Conservation (phyloP, 805 yeast species). For the Suhomyces sp. region DNA sequence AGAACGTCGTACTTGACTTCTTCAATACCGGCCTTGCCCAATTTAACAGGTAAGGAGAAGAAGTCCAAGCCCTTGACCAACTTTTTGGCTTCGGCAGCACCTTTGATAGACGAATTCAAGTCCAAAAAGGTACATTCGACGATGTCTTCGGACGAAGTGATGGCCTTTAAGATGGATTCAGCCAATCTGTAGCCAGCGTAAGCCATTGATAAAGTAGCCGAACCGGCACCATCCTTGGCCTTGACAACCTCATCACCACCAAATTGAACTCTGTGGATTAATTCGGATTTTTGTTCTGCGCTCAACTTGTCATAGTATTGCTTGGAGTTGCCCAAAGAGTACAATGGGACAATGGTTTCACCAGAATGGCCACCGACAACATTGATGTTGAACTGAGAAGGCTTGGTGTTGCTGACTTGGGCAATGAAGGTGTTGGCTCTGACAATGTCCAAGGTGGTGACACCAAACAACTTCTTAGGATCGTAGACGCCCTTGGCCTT, state of each 20-base stretch:
- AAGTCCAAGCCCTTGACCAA: slow-evolving; percentile 44
- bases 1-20: slow-evolving; percentile 55
- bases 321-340: slow-evolving; percentile 45
- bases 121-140: slow-evolving; percentile 53
- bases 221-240: slow-evolving; percentile 92
- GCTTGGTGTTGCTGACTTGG: slow-evolving; percentile 44
- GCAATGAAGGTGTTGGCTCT: slow-evolving; percentile 82
- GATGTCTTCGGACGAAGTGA: slow-evolving; percentile 21
- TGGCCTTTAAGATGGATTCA: slow-evolving; percentile 43
- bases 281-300: slow-evolving; percentile 31
- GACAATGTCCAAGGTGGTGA: slow-evolving; percentile 83
- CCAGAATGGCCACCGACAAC: slow-evolving; percentile 97
- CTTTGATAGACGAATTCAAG: slow-evolving; percentile 48
- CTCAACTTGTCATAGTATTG: slow-evolving; percentile 34
- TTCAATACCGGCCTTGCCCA: slow-evolving; percentile 54
- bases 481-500: slow-evolving; percentile 64
- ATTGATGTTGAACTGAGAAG: slow-evolving; percentile 58
- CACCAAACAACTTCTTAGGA: slow-evolving; percentile 77
- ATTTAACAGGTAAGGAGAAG: slow-evolving; percentile 62
- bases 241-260: slow-evolving; percentile 97
- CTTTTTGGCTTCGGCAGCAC: slow-evolving; percentile 51
- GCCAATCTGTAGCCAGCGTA: slow-evolving; percentile 86
- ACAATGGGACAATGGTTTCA: slow-evolving; percentile 86
- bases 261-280: slow-evolving; percentile 44
- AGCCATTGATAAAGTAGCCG: slow-evolving; percentile 96